Percentiles rank a stretch among this genome's conserved stretches.
Evolutionary conservation across 345 rosid species (phyloP).

Genomic region (Iberis pinnata): DNA sequence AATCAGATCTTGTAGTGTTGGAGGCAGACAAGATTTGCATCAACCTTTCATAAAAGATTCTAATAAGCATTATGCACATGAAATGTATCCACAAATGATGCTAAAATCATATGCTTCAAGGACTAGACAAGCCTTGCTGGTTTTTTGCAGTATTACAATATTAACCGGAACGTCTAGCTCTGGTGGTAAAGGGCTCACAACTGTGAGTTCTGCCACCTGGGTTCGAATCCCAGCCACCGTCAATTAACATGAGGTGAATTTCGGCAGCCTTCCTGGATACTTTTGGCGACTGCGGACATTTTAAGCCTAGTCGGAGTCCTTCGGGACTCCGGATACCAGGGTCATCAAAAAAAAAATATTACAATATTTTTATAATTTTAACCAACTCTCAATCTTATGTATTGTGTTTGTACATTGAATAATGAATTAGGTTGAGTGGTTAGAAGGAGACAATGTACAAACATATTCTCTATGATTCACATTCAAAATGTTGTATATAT

Average conservation of each 20-base stretch:
- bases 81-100: slow-evolving; percentile 8
- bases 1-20: slow-evolving; percentile 13
- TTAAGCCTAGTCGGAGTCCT: too few relatives aligned
- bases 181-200: too few relatives aligned
- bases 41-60: not conserved
- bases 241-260: too few relatives aligned
- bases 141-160: too few relatives aligned
- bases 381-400: not conserved
- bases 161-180: too few relatives aligned
- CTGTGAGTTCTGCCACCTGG: too few relatives aligned
- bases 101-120: slow-evolving; percentile 5
- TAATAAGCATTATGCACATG: slow-evolving; percentile 5
- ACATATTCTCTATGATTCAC: slow-evolving; percentile 9
- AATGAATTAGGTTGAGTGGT: not conserved
- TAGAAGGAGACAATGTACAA: slow-evolving; percentile 20
- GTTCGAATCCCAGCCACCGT: too few relatives aligned
- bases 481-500: slow-evolving; percentile 7
- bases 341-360: too few relatives aligned
- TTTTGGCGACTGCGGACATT: too few relatives aligned
- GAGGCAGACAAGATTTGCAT: slow-evolving; percentile 13
- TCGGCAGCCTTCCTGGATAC: too few relatives aligned
- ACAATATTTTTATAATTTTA: slow-evolving; percentile 7
- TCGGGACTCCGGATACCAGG: too few relatives aligned
- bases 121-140: slow-evolving; percentile 10
- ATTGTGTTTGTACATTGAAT: too few relatives aligned